These are phyloP conservation scores for Mycena galericulata DNA, from an alignment of 768 basidiomycete genomes.

Conservation along the genomic window DNA sequence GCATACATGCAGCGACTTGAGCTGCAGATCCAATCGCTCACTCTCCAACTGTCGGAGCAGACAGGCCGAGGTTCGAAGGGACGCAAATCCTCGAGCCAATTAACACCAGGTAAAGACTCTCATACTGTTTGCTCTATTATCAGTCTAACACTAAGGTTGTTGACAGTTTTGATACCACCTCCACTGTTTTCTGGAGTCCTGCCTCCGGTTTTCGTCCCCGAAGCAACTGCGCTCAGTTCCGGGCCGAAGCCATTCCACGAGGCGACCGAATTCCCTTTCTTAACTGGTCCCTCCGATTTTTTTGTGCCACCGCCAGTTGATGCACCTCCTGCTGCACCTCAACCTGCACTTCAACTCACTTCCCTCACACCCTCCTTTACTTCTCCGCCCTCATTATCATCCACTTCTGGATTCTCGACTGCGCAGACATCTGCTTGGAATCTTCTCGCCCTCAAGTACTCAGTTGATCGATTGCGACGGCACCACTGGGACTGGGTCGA, in stretches of 20 bases:
- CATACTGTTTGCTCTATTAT: neutral
- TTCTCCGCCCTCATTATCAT: no score
- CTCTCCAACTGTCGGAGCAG: neutral
- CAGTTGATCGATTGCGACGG: neutral
- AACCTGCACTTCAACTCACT: no score
- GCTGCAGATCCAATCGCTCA: neutral
- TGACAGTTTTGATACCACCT: neutral
- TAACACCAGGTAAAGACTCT: neutral
- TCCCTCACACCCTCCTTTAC: no score
- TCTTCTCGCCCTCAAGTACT: neutral
- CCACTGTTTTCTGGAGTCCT: neutral
- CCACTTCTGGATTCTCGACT: neutral
- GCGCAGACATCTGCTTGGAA: slow-evolving; percentile 9
- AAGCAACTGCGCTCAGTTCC: no score
- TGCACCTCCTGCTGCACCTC: no score
- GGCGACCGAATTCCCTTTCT: no score
- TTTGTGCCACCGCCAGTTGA: neutral
- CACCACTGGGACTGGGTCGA: slow-evolving; percentile 20
- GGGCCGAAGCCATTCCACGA: no score
- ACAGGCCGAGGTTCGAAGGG: no score
- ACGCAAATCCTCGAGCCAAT: neutral
- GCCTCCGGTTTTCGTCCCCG: neutral
- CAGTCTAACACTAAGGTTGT: no score
- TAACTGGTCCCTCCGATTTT: no score
- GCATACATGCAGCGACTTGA: neutral